Evolutionary conservation across 2,329 filamentous ascomycete genomes (phyloP).

Genomic region (Cordyceps cateniannulata): DNA sequence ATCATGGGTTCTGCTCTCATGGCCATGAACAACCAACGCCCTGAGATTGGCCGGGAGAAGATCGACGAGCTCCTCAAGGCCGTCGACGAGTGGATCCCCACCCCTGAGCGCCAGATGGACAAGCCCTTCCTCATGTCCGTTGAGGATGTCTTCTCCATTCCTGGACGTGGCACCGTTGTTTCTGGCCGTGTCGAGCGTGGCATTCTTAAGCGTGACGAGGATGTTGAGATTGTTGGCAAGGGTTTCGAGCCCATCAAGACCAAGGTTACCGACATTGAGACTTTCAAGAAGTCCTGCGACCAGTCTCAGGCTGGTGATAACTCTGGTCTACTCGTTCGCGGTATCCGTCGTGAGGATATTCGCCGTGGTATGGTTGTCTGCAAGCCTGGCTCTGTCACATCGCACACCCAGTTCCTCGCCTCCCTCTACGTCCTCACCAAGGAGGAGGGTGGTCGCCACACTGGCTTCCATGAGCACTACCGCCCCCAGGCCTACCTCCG

Average conservation of each 20-base stretch:
- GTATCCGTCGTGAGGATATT: constrained; percentile 92
- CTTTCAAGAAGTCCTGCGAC: constrained; percentile 99
- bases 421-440: constrained; percentile 97
- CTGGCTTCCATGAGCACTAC: constrained; percentile 93
- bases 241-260: constrained; percentile 80
- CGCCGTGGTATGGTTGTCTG: constrained; percentile 90
- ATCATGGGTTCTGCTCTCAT: constrained; percentile 95
- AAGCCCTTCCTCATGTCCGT: constrained; percentile 99
- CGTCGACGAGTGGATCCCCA: constrained; percentile 95
- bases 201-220: constrained; percentile 83
- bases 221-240: constrained; percentile 93
- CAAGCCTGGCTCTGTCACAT: constrained; percentile 75
- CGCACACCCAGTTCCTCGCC: constrained; percentile 84
- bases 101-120: constrained; percentile 85
- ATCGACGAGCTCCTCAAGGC: constrained; percentile 87
- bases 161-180: constrained; percentile 91
- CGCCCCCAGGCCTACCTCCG: constrained; percentile 93
- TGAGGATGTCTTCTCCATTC: constrained; percentile 86
- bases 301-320: constrained; percentile 96
- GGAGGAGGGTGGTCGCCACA: constrained; percentile 97
- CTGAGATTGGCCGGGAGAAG: constrained; percentile 79
- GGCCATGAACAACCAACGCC: constrained; percentile 78
- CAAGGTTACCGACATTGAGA: constrained; percentile 99
- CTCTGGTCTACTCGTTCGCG: constrained; percentile 92
- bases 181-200: constrained; percentile 98